phyloP scores from a whole-genome alignment of 1,284 basidiomycete genomes.

The Cryptococcus amylolentus region DNA sequence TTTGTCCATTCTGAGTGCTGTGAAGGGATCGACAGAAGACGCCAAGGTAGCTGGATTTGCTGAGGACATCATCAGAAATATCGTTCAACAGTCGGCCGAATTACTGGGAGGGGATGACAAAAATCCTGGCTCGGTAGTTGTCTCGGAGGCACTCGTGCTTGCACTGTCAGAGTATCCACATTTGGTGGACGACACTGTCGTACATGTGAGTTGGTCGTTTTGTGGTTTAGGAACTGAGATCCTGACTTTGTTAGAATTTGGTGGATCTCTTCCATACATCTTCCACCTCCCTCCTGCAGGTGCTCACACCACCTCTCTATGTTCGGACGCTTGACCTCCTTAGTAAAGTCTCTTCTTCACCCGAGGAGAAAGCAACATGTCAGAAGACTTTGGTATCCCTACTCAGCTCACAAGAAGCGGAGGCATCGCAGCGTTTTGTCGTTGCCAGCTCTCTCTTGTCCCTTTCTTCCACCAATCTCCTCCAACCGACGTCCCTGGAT shows the following conservation, averaged over 20 bases:
- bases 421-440: slow-evolving; percentile 20
- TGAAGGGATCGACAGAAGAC: slow-evolving; percentile 7
- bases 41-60: slow-evolving; percentile 1
- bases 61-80: slow-evolving; percentile 1
- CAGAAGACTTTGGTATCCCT: slow-evolving; percentile 9
- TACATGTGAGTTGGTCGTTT: slow-evolving; percentile 1
- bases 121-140: not conserved
- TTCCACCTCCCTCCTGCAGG: slow-evolving; percentile 2
- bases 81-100: slow-evolving; percentile 3
- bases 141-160: slow-evolving; percentile 19
- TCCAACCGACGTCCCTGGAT: slow-evolving; percentile 25
- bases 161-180: slow-evolving; percentile 12
- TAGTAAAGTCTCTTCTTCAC: slow-evolving; percentile 1
- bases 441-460: slow-evolving; percentile 11
- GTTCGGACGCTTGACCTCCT: slow-evolving; percentile 16
- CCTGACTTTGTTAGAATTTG: slow-evolving; percentile 3
- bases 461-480: slow-evolving; percentile 6
- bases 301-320: slow-evolving; percentile 14
- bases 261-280: not conserved
- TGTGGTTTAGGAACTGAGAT: not conserved
- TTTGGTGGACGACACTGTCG: not conserved
- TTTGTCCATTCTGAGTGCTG: slow-evolving; percentile 14
- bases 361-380: slow-evolving; percentile 7
- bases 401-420: slow-evolving; percentile 12
- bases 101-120: not conserved